Base-by-base conservation (phyloP, 495 filamentous ascomycete species). In the Xylaria longipes region DNA sequence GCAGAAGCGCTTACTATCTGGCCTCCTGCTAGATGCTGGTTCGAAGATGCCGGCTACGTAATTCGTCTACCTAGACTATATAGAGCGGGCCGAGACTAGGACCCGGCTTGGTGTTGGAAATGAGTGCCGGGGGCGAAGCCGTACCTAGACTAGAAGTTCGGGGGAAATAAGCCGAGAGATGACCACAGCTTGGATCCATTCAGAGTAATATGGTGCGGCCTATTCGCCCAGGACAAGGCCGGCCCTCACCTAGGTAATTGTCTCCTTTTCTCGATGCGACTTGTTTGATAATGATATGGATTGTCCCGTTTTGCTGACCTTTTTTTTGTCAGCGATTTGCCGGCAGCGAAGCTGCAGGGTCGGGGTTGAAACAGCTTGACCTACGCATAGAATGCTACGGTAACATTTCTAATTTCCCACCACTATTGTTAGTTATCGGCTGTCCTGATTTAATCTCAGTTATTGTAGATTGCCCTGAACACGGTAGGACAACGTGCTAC, bases 71-170 rank as follows among this genome's bases (percentile, higher is more conserved):
- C 12, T 37, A 63, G 37, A 29, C n/a, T n/a, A n/a, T n/a, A 12
- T 2, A 67, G 33, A 43, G 65, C 65, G 65, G 65, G 65, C 65
- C 65, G 65, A 41, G 22, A 31, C 65, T 56, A 67, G 48, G 48
- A 67, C 35, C 48, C 65, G 65, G 65, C 65, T 27, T 50, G 65
- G 48, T 37, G 65, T 48, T 67, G n/a, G 65, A 56, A 41, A 56
- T 67, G 35, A 56, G 35, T 67, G n/a, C 35, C 65, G 65, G 65
- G 46, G 65, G 63, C 46, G 65, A 67, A 27, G 33, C 65, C 31
- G 46, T 65, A 31, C 65, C 46, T 58, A 68, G 66, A 68, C 46
- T 58, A 68, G 66, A 68, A 68, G 46, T 60, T 68, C 66, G 66
- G 66, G 46, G 46, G 12, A 22, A 56, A 56, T 35, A 39, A 39